phyloP scores from a whole-genome alignment of 441 rosid species.

The Omphalea diandra region DNA sequence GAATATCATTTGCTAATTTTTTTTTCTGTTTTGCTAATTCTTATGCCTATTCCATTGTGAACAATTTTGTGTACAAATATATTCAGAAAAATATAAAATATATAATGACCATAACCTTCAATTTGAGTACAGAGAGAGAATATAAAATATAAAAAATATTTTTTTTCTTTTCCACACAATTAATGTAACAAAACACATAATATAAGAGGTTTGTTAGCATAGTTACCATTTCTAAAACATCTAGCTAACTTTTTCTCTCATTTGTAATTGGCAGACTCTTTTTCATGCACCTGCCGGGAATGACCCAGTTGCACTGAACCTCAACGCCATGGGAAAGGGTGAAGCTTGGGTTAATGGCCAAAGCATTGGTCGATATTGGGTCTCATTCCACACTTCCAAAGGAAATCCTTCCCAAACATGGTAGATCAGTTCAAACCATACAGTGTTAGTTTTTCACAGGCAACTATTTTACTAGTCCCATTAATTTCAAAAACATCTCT shows the following conservation, averaged over 20 bases:
- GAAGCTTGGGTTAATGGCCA: slow-evolving; percentile 76
- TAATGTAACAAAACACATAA: not conserved
- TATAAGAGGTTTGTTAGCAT: not conserved
- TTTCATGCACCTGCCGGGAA: slow-evolving; percentile 58
- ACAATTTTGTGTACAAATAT: too few relatives aligned
- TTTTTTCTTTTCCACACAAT: too few relatives aligned
- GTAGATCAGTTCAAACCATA: slow-evolving; percentile 24
- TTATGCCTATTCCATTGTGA: not conserved
- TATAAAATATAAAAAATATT: not conserved
- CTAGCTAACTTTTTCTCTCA: slow-evolving; percentile 1
- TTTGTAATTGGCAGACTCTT: slow-evolving; percentile 38
- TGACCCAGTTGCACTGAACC: slow-evolving; percentile 63
- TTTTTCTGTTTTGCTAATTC: slow-evolving; percentile 5
- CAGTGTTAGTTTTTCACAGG: not conserved
- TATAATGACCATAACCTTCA: not conserved
- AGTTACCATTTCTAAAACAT: not conserved
- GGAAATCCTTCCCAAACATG: slow-evolving; percentile 67
- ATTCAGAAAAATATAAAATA: not conserved
- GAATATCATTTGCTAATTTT: slow-evolving; percentile 14
- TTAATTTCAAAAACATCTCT: not conserved
- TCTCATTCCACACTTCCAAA: slow-evolving; percentile 47
- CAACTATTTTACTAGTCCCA: not conserved
- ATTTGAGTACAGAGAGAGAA: not conserved
- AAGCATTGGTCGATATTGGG: slow-evolving; percentile 81
- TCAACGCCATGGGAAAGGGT: slow-evolving; percentile 73